Base-by-base conservation (phyloP, 2,329 filamentous ascomycete species). In the Pezicula radicicola region DNA sequence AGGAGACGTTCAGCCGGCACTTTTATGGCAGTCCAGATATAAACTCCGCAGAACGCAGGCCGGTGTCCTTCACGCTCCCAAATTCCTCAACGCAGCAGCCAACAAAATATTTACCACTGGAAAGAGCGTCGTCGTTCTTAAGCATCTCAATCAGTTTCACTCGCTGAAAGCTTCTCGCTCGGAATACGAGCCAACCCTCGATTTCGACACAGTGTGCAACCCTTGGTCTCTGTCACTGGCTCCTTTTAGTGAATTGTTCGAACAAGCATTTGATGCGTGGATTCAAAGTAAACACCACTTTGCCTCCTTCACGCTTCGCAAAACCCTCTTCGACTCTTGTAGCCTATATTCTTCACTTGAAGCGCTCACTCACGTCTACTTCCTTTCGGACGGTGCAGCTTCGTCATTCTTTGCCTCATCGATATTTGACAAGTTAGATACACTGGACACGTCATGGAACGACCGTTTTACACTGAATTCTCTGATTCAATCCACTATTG, bases 81-180 rank as follows among this genome's bases (percentile, higher is more conserved):
- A 72, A 3, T 97, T 96, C 58, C 75, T 97, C 4, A 81, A 85
- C 37, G 78, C 85, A 2, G 81, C 85, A 2, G 83, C 83, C 0
- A 72, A 75, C 21, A 88, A 85, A 55, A 90, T 97, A 36, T 93
- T 96, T 62, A 91, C 86, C 1, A 86, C 90, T 1, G 93, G 93
- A 0, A 97, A 97, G 69, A 95, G 88, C 61, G 85, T 94, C 50
- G 83, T 94, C 1, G 87, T 97, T 42, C 72, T 97, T n/a, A 86
- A 85, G 54, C 81, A 87, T 45, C 75, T 96, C 10, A 82, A 84
- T 39, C 75, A 78, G 50, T 75, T 79, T 54, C 66, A 73, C 46
- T 60, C 69, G 46, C 45, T 63, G 60, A 61, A 56, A 51, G 66
- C 54, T 44, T 69, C 59, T 48, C 63, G 49, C 63, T 66, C 50